Evolutionary conservation across 805 yeast genomes (phyloP), one percentile per base, ranked within the genome.

Genomic region (Sugiyamaella smithiae): DNA sequence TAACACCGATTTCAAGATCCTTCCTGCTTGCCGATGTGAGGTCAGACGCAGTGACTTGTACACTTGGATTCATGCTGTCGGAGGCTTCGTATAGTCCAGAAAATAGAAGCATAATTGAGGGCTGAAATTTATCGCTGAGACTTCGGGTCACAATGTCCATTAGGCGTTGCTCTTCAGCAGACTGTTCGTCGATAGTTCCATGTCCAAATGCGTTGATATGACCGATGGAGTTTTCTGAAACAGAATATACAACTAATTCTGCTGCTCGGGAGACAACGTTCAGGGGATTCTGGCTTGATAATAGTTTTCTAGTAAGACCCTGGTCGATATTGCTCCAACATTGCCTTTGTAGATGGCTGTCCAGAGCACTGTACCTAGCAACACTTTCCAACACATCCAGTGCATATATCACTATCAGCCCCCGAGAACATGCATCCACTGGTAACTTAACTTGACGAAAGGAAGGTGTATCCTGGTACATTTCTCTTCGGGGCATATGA

Each of bases 301-400:
- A 37, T 7, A 45, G 26, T 12, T 36, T 45, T 32, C 24, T 11
- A 8, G 37, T 11, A n/a, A 45, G 25, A 9, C 28, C 43, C 7
- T 22, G 19, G 42, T 38, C 29, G 24, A 45, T 22, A 31, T 40
- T 19, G 14, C 37, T 17, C 40, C 35, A 49, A 19, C 28, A 40
- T 8, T 28, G 14, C 24, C 33, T 20, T 24, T n/a, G 42, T 24
- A 20, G 32, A 14, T 14, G 28, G 1, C 22, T 16, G 5, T 20
- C 45, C n/a, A 32, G 16, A 14, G 44, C 26, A 14, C 42, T 20
- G 23, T 28, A 25, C 4, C 36, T 28, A 23, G 40, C 42, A 7
- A 51, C 24, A 9, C 40, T 25, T 26, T 49, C 52, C 26, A 51
- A 35, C n/a, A 42, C 19, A 23, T 45, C 48, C 11, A 51, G 40